Evolutionary conservation across 768 basidiomycete species (phyloP).

Genomic region (Suillus cothurnatus): DNA sequence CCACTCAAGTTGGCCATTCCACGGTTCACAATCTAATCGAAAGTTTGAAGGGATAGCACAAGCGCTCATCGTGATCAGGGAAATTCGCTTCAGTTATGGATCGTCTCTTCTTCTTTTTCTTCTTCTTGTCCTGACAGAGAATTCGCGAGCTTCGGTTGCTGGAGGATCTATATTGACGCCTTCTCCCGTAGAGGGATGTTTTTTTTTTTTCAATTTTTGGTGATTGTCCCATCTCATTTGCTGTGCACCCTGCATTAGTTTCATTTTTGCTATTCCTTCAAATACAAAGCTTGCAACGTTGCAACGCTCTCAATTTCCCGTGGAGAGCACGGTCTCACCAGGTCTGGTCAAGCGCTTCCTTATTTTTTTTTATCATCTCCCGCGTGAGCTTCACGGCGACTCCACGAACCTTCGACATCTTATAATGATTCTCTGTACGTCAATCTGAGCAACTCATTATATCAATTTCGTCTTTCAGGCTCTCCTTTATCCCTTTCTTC

Average conservation of each 20-base stretch:
- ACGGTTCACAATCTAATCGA: neutral
- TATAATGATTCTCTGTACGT: slow-evolving; percentile 38
- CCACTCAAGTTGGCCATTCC: slow-evolving; percentile 1
- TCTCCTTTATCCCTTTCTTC: slow-evolving; percentile 32
- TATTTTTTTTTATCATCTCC: slow-evolving; percentile 18
- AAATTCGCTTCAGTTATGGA: slow-evolving; percentile 8
- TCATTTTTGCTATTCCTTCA: slow-evolving; percentile 23
- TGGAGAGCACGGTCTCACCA: slow-evolving; percentile 8
- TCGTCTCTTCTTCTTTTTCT: slow-evolving; percentile 16
- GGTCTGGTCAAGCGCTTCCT: slow-evolving; percentile 22
- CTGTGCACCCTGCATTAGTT: slow-evolving; percentile 29
- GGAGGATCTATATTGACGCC: slow-evolving; percentile 16
- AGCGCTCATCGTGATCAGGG: neutral
- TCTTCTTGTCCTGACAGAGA: slow-evolving; percentile 2
- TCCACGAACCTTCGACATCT: slow-evolving; percentile 19
- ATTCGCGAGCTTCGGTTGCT: slow-evolving; percentile 10
- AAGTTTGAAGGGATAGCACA: neutral
- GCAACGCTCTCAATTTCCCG: slow-evolving; percentile 12
- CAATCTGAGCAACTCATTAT: slow-evolving; percentile 28
- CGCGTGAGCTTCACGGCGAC: slow-evolving; percentile 24
- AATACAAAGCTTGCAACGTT: slow-evolving; percentile 20
- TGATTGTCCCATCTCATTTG: slow-evolving; percentile 9
- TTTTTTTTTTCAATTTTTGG: neutral
- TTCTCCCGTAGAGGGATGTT: neutral
- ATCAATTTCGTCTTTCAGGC: slow-evolving; percentile 33